Evolutionary conservation across 2,329 filamentous ascomycete species (phyloP).

Genomic region (Diaporthe longicolla): DNA sequence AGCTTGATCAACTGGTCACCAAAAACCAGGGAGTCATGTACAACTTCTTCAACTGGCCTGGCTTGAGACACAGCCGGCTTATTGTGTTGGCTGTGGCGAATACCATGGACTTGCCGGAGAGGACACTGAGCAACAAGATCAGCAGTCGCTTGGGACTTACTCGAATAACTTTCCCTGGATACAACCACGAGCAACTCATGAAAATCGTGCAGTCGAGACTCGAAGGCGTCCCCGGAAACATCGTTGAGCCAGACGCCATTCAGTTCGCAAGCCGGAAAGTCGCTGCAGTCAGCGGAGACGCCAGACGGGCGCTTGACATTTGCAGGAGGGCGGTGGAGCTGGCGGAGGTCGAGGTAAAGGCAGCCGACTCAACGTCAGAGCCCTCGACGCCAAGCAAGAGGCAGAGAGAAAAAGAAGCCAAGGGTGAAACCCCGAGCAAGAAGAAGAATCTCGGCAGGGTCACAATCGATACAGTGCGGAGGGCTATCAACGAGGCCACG

Average conservation of each 20-base stretch:
- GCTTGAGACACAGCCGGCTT: constrained; percentile 88
- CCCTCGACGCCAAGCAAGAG: constrained; percentile 74
- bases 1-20: constrained; percentile 96
- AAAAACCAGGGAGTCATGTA: constrained; percentile 99
- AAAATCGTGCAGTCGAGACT: constrained; percentile 96
- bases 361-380: constrained; percentile 57
- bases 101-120: constrained; percentile 97
- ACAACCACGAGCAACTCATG: constrained; percentile 97
- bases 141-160: constrained; percentile 90
- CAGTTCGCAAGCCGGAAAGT: constrained; percentile 98
- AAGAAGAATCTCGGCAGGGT: constrained; percentile 71
- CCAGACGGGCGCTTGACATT: constrained; percentile 91
- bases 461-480: constrained; percentile 92
- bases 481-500: constrained; percentile 95
- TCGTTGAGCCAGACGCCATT: constrained; percentile 93
- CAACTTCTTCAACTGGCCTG: constrained; percentile 99
- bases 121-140: constrained; percentile 98
- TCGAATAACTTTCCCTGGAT: constrained; percentile 96
- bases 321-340: constrained; percentile 96
- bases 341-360: constrained; percentile 79
- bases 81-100: constrained; percentile 98
- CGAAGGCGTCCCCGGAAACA: constrained; percentile 86
- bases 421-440: constrained; percentile 48
- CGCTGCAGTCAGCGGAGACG: constrained; percentile 95
- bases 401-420: constrained; percentile 47